A percentile compares a stretch with the other conserved stretches of the same genome.
Conservation (phyloP, 179 eudicot genomes). For the Silene coronaria region DNA sequence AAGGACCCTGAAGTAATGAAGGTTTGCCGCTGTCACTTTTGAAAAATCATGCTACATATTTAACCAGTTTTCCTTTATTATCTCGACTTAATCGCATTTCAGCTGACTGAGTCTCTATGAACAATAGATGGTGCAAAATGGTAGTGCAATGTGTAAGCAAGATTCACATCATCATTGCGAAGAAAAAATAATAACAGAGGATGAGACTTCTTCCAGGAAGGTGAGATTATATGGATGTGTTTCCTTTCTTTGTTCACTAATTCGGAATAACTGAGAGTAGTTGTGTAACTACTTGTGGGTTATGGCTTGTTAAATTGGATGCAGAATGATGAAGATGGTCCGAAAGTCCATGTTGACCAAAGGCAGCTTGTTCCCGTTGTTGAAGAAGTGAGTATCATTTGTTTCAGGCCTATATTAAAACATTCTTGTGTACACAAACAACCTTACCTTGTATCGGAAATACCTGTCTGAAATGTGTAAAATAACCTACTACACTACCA, state of each 20-base stretch:
- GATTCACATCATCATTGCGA: conserved; percentile 24
- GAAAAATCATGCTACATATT: not conserved
- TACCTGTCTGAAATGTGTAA: too few species aligned
- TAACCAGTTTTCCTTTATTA: too few species aligned
- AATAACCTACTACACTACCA: too few species aligned
- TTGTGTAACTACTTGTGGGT: not conserved
- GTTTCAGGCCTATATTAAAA: too few species aligned
- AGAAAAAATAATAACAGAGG: conserved; percentile 43
- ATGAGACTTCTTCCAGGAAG: conserved; percentile 22
- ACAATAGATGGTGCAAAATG: conserved; percentile 31
- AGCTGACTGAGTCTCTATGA: not conserved
- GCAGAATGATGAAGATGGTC: conserved; percentile 30
- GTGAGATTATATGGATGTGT: conserved; percentile 17
- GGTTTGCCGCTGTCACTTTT: conserved; percentile 13
- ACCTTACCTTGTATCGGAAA: too few species aligned
- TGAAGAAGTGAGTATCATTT: conserved; percentile 31
- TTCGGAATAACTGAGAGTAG: not conserved
- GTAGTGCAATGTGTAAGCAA: conserved; percentile 32
- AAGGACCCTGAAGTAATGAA: conserved; percentile 34
- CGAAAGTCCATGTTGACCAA: conserved; percentile 14
- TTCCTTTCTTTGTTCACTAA: not conserved
- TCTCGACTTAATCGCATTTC: not conserved
- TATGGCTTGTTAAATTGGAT: not conserved
- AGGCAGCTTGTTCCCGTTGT: conserved; percentile 22
- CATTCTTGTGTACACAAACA: too few species aligned